Evolutionary conservation across 257 asterid species (phyloP).

Genomic region (Buddleja alternifolia): DNA sequence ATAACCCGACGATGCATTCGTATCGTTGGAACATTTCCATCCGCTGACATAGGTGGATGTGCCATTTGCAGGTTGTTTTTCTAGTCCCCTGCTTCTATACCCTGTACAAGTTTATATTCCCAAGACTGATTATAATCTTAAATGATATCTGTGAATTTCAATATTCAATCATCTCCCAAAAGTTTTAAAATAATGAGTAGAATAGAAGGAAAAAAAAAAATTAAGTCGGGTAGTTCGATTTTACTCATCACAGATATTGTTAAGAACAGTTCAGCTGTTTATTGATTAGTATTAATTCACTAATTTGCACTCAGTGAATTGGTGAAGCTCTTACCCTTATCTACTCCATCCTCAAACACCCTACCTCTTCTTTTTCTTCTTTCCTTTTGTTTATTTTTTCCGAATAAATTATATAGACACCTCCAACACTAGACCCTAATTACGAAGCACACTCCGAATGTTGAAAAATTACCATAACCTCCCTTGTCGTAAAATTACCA

Average conservation of each 20-base stretch:
- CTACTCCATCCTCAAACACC: background rate
- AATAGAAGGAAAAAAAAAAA: background rate
- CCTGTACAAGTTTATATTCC: constrained; percentile 14
- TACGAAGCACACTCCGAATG: no score
- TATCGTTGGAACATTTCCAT: constrained; percentile 53
- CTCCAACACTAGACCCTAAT: no score
- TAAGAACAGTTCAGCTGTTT: background rate
- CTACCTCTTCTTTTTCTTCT: background rate
- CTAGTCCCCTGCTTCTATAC: constrained; percentile 19
- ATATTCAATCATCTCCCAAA: background rate
- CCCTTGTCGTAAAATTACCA: no score
- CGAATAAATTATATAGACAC: no score
- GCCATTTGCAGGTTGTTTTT: constrained; percentile 77
- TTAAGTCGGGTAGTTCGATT: constrained; percentile 6
- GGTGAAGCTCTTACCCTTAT: constrained; percentile 16
- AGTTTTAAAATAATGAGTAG: background rate
- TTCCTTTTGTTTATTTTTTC: background rate
- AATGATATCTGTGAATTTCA: background rate
- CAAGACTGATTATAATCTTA: constrained; percentile 5
- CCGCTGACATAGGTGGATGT: constrained; percentile 70
- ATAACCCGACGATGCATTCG: constrained; percentile 78
- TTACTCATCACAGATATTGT: constrained; percentile 3
- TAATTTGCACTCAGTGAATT: background rate
- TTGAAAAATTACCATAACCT: no score
- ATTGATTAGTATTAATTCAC: background rate